Base-by-base conservation (phyloP, 495 filamentous ascomycete genomes). In the Trichoderma asperelloides region DNA sequence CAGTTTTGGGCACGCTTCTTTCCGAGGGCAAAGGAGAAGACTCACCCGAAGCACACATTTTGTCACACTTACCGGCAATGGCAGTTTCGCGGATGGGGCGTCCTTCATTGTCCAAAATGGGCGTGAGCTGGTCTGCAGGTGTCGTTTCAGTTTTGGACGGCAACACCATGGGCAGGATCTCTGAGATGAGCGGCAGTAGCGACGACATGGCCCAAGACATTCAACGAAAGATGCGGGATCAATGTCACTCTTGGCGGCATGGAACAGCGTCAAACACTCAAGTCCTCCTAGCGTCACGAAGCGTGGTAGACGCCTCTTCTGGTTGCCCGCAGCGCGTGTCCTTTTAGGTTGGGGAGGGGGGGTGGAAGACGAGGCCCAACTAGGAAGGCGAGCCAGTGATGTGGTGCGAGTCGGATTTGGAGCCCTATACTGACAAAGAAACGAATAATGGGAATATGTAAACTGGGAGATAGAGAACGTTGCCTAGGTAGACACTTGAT, bases 51-150 rank as follows among this genome's bases (percentile, higher is more conserved):
- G 82, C 78, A 68, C 82, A 88, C 70, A 90, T 77, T 33, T 78
- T 84, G 60, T 88, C 85, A 15, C 81, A 81, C 70, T 85, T 82
- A 67, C 81, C 78, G 49, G 85, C 78, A 63, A 90, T 81, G 30
- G 87, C 86, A 51, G 84, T 80, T 67, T 85, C 60, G 7, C 60
- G 64, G 55, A 16, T 16, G 47, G 55, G 23, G 37, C 45, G 21
- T 18, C 43, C 55, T 57, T 65, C 63, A 63, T 27, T 64, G 21
- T 41, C 63, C 21, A 23, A 33, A 2, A 67, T 63, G 27, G 78
- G 75, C 49, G 77, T 69, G 39, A 85, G 75, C 2, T 83, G 79
- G 60, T 70, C 67, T 4, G 77, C 73, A 63, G 73, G 80, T 8
- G 78, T 79, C 57, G 84, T 74, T 40, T 79, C 76, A 0, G 84